These are phyloP conservation scores for Scopulariopsis brevicaulis DNA, from an alignment of 2,329 filamentous ascomycete species.

Conservation along the genomic window DNA sequence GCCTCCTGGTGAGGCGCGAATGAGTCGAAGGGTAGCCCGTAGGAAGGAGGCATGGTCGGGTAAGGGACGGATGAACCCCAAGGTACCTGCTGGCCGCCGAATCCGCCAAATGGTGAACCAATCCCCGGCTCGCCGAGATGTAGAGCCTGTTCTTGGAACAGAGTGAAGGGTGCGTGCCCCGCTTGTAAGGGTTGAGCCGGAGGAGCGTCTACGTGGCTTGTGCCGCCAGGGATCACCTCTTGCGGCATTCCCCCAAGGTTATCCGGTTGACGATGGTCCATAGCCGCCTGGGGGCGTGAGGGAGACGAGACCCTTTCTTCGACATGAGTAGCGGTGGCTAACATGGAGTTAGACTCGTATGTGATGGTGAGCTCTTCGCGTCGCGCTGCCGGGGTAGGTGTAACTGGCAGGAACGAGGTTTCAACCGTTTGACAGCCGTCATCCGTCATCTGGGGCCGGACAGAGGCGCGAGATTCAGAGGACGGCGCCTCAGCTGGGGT, in stretches of 20 bases:
- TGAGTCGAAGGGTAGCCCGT: not conserved
- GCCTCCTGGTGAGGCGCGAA: not conserved
- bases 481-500: slow-evolving; percentile 2
- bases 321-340: not conserved
- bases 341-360: not conserved
- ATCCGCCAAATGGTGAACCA: not conserved
- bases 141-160: not conserved
- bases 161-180: not conserved
- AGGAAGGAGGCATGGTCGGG: not conserved
- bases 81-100: not conserved
- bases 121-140: not conserved
- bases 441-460: slow-evolving; percentile 19
- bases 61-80: slow-evolving; percentile 1
- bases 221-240: not conserved
- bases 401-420: slow-evolving; percentile 7
- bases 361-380: not conserved
- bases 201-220: not conserved
- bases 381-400: not conserved
- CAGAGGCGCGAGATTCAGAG: not conserved
- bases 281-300: not conserved
- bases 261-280: not conserved
- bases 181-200: not conserved
- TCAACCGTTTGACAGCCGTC: slow-evolving; percentile 22
- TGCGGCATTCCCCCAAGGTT: not conserved
- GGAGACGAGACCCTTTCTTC: not conserved